Conservation (phyloP, 2,329 filamentous ascomycete species). For the Alternaria metachromatica region DNA sequence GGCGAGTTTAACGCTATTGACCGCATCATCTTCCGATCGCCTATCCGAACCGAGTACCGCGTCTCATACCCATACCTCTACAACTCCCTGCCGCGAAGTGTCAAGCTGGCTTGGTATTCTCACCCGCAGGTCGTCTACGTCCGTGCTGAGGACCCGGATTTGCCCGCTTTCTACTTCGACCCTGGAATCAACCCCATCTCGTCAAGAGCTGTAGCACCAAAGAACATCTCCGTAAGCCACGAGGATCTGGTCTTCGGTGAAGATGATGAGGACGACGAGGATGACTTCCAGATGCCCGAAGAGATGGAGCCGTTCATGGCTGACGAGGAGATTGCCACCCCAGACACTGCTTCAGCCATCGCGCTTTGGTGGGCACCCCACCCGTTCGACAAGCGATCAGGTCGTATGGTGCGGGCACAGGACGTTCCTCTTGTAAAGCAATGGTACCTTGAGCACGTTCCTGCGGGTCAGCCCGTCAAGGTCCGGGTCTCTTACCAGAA, state of each 20-base stretch:
- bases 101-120: constrained; percentile 92
- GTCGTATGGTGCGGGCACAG: constrained; percentile 94
- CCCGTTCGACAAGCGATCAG: constrained; percentile 92
- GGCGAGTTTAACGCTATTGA: constrained; percentile 99
- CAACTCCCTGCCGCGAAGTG: constrained; percentile 93
- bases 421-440: constrained; percentile 97
- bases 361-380: constrained; percentile 98
- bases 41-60: constrained; percentile 92
- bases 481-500: constrained; percentile 99
- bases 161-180: constrained; percentile 97
- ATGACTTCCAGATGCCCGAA: constrained; percentile 81
- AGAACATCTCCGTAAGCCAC: constrained; percentile 89
- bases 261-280: constrained; percentile 80
- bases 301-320: constrained; percentile 86
- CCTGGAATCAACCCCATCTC: constrained; percentile 98
- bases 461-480: constrained; percentile 90
- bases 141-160: constrained; percentile 81
- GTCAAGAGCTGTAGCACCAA: constrained; percentile 88
- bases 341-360: constrained; percentile 89
- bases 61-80: constrained; percentile 95
- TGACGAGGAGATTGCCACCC: constrained; percentile 86
- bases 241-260: constrained; percentile 96
- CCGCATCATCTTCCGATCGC: constrained; percentile 95
- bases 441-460: constrained; percentile 97
- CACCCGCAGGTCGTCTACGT: constrained; percentile 92